These are phyloP conservation scores for Leccinum insolens DNA, from an alignment of 1,284 basidiomycete species.

Conservation along the genomic window DNA sequence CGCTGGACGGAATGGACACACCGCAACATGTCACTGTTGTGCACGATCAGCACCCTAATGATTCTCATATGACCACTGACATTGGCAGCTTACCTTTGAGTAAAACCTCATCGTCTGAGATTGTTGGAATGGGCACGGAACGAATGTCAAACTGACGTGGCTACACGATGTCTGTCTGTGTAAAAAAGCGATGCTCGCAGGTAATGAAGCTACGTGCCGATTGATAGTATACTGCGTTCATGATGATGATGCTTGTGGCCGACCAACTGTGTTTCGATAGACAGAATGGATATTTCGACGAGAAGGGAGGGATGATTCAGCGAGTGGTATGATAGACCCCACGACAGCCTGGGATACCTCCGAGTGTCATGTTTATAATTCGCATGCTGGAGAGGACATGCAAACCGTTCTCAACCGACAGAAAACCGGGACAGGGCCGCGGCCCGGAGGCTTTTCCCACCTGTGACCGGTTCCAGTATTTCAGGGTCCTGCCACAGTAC, in stretches of 20 bases:
- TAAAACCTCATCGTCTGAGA: conserved; percentile 56
- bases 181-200: not conserved
- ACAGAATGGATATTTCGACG: not conserved
- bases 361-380: not conserved
- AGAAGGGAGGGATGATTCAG: not conserved
- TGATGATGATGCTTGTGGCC: conserved; percentile 2
- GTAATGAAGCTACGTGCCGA: conserved; percentile 9
- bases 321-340: not conserved
- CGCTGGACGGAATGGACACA: conserved; percentile 23
- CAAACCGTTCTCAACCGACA: not conserved
- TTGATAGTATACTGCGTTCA: conserved; percentile 30
- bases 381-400: not conserved
- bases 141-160: conserved; percentile 49
- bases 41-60: not conserved
- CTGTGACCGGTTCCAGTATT: not conserved
- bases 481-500: not conserved
- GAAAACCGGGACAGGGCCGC: not conserved
- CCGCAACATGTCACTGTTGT: conserved; percentile 47
- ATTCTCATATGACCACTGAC: not conserved
- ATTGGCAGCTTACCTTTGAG: conserved; percentile 49
- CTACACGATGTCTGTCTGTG: conserved; percentile 24
- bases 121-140: conserved; percentile 54
- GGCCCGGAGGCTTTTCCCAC: not conserved
- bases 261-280: not conserved
- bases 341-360: conserved; percentile 16